Base-by-base conservation (phyloP, 768 basidiomycete species). In the Naganishia randhawae region DNA sequence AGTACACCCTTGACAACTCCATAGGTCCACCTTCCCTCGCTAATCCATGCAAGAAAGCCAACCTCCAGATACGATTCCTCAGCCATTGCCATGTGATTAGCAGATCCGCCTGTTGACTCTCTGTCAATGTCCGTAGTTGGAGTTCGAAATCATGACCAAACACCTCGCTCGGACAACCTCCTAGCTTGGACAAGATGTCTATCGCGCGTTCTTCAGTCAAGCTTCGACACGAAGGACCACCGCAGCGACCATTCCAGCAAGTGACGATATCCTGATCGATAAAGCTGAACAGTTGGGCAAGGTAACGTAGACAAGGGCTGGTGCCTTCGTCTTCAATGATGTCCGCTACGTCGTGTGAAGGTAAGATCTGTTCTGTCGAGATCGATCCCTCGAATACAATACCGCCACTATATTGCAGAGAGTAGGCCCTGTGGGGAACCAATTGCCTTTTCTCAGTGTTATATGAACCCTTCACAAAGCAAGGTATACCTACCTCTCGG, bases 1-100 rank as follows among this genome's bases (percentile, higher is more conserved):
- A 39, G 0, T 70, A 68, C 13, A 75, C 31, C 25, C 68, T 22
- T 17, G 25, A 71, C 33, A 52, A 32, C 13, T 67, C 67, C 7
- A 42, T 19, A 42, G 41, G 41, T 42, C 19, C 48, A 3, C 35
- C 65, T 8, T 70, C 64, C 17, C 25, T 52, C 1, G 71, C 71
- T 45, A 74, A 29, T n/a, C 73, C 73, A 53, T 75, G 74, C 35
- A 55, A 32, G 22, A 61, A 53, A 13, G 69, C 68, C 32, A 75
- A 35, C 16, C 71, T 29, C 74, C 74, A 75, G 22, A 75, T 54
- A 25, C 73, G 50, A 57, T 73, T 75, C 22, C 71, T 62, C 22
- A 74, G 48, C 74, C 74, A 75, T 51, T 75, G 73, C 73, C 73
- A 73, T 11, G 74, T 75, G 53, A 75, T 71, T 25, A 74, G 57